Evolutionary conservation across 441 rosid genomes (phyloP).

Genomic region (Jatropha podagrica): DNA sequence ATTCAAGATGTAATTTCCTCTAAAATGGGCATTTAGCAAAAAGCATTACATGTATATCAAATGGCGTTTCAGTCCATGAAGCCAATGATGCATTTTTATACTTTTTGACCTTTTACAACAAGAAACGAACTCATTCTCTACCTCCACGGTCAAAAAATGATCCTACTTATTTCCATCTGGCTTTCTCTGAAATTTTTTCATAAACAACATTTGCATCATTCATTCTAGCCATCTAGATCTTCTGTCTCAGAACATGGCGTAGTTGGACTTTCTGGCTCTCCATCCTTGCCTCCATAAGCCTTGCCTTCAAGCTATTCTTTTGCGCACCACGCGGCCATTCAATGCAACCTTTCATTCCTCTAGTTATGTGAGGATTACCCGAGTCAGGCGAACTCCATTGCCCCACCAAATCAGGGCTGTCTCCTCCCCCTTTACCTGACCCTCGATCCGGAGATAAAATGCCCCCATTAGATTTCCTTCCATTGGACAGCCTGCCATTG

Average conservation of each 20-base stretch:
- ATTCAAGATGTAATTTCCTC: not conserved
- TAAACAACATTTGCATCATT: slow-evolving; percentile 19
- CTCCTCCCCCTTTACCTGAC: slow-evolving; percentile 56
- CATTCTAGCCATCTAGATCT: slow-evolving; percentile 42
- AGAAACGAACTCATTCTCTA: slow-evolving; percentile 11
- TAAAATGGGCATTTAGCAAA: slow-evolving; percentile 6
- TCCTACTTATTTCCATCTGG: slow-evolving; percentile 30
- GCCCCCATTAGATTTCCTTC: slow-evolving; percentile 55
- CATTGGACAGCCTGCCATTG: slow-evolving; percentile 57
- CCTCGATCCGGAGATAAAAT: slow-evolving; percentile 55
- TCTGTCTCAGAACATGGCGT: slow-evolving; percentile 86
- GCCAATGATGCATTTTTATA: slow-evolving; percentile 1
- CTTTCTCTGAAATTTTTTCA: slow-evolving; percentile 14
- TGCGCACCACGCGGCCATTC: slow-evolving; percentile 91
- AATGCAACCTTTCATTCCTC: slow-evolving; percentile 94
- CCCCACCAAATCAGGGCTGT: slow-evolving; percentile 56
- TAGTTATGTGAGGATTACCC: slow-evolving; percentile 55
- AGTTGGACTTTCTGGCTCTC: slow-evolving; percentile 86
- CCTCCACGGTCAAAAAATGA: slow-evolving; percentile 4
- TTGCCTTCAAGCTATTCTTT: slow-evolving; percentile 83
- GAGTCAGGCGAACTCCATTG: slow-evolving; percentile 90
- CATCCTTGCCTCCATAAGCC: slow-evolving; percentile 88
- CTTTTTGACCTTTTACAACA: slow-evolving; percentile 23
- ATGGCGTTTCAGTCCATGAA: slow-evolving; percentile 10
- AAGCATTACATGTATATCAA: slow-evolving; percentile 9